A percentile compares a stretch with the other conserved stretches of the same genome.
These are phyloP conservation scores for Corynespora cassiicola DNA, from an alignment of 2,329 filamentous ascomycete species.

Conservation along the genomic window DNA sequence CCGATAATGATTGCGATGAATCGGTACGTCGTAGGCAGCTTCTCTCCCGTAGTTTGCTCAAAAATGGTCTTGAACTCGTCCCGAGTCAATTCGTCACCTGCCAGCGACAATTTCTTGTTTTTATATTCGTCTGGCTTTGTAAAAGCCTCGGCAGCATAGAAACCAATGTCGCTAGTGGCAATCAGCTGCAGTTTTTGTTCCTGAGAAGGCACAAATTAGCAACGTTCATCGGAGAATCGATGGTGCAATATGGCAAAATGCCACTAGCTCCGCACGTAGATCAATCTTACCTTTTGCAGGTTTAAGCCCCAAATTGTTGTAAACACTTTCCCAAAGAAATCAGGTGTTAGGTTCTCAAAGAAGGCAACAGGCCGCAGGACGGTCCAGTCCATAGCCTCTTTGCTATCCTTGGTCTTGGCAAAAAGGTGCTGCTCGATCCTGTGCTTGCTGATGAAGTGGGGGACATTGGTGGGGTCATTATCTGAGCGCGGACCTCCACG, in stretches of 20 bases:
- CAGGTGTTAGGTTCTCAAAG: constrained; percentile 60
- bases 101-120: constrained; percentile 51
- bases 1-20: constrained; percentile 40
- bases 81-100: constrained; percentile 57
- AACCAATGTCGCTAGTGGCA: constrained; percentile 54
- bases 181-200: constrained; percentile 42
- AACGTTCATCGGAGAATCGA: constrained; percentile 38
- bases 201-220: too few species aligned
- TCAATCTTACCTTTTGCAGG: constrained; percentile 35
- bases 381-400: constrained; percentile 60
- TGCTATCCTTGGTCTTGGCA: constrained; percentile 36
- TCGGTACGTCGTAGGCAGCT: constrained; percentile 49
- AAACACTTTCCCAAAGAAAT: constrained; percentile 55
- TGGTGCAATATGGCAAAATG: constrained; percentile 38
- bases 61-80: constrained; percentile 50
- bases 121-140: constrained; percentile 46
- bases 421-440: constrained; percentile 66
- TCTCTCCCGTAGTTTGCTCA: constrained; percentile 49
- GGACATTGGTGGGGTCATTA: constrained; percentile 60
- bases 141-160: constrained; percentile 56
- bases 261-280: too few species aligned
- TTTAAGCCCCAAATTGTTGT: constrained; percentile 43
- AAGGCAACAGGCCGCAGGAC: constrained; percentile 67
- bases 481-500: constrained; percentile 50
- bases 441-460: constrained; percentile 68